phyloP scores from a whole-genome alignment of 2,329 filamentous ascomycete species.

The Chrysoporthe puriensis region DNA sequence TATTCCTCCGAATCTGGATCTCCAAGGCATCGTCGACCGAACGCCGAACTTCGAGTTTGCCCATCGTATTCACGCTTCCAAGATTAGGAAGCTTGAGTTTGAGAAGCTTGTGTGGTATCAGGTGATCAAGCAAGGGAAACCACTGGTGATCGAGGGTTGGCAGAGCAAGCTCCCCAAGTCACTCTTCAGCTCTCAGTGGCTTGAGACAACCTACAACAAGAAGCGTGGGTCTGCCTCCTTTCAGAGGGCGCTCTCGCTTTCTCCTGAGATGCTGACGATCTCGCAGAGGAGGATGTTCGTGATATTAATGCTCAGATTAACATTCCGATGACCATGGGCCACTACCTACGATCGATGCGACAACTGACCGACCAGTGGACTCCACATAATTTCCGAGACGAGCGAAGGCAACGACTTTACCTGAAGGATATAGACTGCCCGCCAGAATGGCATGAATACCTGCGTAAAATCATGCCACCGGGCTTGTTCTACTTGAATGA shows the following conservation, averaged over 20 bases:
- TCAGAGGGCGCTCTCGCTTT: neutral
- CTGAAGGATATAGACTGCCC: conserved; percentile 98
- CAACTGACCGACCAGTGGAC: conserved; percentile 83
- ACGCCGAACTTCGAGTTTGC: conserved; percentile 88
- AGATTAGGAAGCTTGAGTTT: conserved; percentile 79
- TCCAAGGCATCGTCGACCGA: conserved; percentile 73
- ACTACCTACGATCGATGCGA: conserved; percentile 88
- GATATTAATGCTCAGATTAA: conserved; percentile 75
- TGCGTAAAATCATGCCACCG: conserved; percentile 77
- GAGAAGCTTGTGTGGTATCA: conserved; percentile 84
- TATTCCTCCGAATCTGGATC: conserved; percentile 82
- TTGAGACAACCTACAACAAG: conserved; percentile 76
- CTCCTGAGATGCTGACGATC: conserved; percentile 31
- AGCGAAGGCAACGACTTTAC: conserved; percentile 83
- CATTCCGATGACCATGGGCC: conserved; percentile 82
- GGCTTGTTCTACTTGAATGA: conserved; percentile 91
- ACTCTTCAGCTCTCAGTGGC: conserved; percentile 81
- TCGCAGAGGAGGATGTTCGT: conserved; percentile 77
- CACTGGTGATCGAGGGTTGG: conserved; percentile 90
- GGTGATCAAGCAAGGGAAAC: conserved; percentile 83
- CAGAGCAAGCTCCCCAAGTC: conserved; percentile 72
- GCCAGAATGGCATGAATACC: conserved; percentile 77
- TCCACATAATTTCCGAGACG: conserved; percentile 74
- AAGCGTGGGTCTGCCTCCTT: conserved; percentile 62
- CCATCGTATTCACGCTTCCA: conserved; percentile 75